Evolutionary conservation across 768 basidiomycete genomes (phyloP), one percentile per base, ranked within the genome.

Genomic region (Boletus rufocinnamomeus): DNA sequence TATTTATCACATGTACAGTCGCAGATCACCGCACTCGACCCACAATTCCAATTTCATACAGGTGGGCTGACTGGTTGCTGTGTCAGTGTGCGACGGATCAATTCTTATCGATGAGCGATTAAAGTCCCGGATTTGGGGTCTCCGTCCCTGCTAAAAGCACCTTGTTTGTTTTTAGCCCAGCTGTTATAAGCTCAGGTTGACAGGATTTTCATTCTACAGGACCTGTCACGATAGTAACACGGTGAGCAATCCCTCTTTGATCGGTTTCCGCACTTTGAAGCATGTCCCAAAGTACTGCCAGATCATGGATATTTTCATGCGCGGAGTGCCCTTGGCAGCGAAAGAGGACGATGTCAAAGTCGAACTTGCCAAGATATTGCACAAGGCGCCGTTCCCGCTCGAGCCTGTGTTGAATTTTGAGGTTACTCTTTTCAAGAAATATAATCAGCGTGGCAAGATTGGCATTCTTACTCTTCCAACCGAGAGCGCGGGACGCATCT

Each of bases 281-380:
- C 0, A 23, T 2, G 28, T 25, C 34, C 23, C 25, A 45, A 47
- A 52, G 28, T 53, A 54, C 54, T 57, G 11, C 38, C 41, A 51
- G 32, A 64, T 43, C 52, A 77, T 77, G 76, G 72, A 77, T 6
- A 30, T 77, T 21, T 77, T 67, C 63, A 74, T 77, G 74, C 52
- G 59, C 17, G 56, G 66, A n/a, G 65, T 77, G 13, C 49, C 69
- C 5, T 50, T 61, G 13, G 64, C 74, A 41, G 75, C 69, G 1
- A 60, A 40, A 1, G 65, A 61, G 21, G 69, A 75, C 27, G 76
- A 77, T 21, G 48, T 77, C 38, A 71, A 70, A 43, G 27, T 72
- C 11, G 70, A 66, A 21, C 69, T 77, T 6, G 76, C 74, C 1
- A 66, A 67, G 57, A 66, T 63, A 30, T 49, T 77, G 17, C 76